These are phyloP conservation scores for Heterobasidion occidentale DNA, from an alignment of 1,284 basidiomycete genomes.

Conservation along the genomic window DNA sequence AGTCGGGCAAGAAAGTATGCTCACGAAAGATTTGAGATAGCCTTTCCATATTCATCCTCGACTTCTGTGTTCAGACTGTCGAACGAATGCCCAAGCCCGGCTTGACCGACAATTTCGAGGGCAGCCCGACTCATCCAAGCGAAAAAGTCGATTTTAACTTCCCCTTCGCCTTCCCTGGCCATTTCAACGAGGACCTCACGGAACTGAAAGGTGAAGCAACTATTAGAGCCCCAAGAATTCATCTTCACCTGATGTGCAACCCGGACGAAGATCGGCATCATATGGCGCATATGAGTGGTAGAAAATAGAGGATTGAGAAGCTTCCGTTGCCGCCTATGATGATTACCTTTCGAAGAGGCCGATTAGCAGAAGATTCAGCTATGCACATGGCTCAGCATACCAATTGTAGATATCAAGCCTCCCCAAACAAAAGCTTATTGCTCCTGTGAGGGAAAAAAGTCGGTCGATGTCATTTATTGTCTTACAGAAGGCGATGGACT, in stretches of 20 bases:
- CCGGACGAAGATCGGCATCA: neutral
- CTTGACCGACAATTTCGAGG: constrained; percentile 24
- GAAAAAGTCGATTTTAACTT: constrained; percentile 22
- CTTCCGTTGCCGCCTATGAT: neutral
- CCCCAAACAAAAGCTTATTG: constrained; percentile 11
- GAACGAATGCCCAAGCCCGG: constrained; percentile 32
- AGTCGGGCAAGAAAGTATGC: constrained; percentile 15
- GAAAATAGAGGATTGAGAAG: neutral
- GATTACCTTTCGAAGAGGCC: constrained; percentile 1
- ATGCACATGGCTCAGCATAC: constrained; percentile 1
- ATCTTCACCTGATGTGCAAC: neutral
- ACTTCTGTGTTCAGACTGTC: constrained; percentile 14
- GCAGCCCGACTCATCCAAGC: constrained; percentile 30
- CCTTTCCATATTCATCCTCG: constrained; percentile 24
- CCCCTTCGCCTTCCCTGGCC: constrained; percentile 5
- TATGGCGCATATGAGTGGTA: neutral
- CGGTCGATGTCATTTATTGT: neutral
- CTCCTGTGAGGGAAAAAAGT: constrained; percentile 1
- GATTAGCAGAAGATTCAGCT: neutral
- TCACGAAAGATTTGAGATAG: constrained; percentile 16
- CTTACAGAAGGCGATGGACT: neutral
- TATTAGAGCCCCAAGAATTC: neutral
- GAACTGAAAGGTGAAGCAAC: neutral
- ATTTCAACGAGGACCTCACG: neutral
- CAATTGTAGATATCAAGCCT: constrained; percentile 14